These are phyloP conservation scores for Pouteria campechiana DNA, from an alignment of 179 eudicot genomes.

Conservation along the genomic window DNA sequence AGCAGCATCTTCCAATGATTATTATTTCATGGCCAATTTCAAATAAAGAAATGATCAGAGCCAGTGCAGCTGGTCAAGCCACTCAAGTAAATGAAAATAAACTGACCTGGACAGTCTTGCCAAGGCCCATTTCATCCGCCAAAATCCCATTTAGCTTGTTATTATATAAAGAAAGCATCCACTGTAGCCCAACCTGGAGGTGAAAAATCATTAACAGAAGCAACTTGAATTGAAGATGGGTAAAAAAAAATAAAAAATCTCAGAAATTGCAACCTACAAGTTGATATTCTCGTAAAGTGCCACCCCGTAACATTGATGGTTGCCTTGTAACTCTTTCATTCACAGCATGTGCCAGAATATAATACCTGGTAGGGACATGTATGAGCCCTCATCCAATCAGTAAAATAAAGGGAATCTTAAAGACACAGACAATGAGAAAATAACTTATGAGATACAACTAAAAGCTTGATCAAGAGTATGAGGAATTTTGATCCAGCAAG, in stretches of 20 bases:
- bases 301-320: constrained; percentile 87
- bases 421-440: too few species aligned
- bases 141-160: constrained; percentile 96
- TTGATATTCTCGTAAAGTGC: constrained; percentile 95
- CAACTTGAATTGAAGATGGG: constrained; percentile 1
- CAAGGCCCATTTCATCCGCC: constrained; percentile 99
- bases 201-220: constrained; percentile 8
- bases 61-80: too few species aligned
- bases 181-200: constrained; percentile 91
- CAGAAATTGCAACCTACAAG: constrained; percentile 47
- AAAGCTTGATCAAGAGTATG: too few species aligned
- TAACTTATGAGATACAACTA: too few species aligned
- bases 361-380: constrained; percentile 60
- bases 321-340: constrained; percentile 86
- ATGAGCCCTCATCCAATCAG: too few species aligned
- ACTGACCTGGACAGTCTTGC: constrained; percentile 93
- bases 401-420: too few species aligned
- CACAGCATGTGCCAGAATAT: constrained; percentile 98
- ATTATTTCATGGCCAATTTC: too few species aligned
- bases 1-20: too few species aligned
- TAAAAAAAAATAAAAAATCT: background rate
- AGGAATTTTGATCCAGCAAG: too few species aligned
- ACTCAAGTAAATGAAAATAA: too few species aligned
- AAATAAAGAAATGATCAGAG: too few species aligned
- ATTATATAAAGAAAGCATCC: constrained; percentile 99